Evolutionary conservation across 139 green algal genomes (phyloP), one percentile per base, ranked within the genome.

Genomic region (Limnomonas spitsbergensis): DNA sequence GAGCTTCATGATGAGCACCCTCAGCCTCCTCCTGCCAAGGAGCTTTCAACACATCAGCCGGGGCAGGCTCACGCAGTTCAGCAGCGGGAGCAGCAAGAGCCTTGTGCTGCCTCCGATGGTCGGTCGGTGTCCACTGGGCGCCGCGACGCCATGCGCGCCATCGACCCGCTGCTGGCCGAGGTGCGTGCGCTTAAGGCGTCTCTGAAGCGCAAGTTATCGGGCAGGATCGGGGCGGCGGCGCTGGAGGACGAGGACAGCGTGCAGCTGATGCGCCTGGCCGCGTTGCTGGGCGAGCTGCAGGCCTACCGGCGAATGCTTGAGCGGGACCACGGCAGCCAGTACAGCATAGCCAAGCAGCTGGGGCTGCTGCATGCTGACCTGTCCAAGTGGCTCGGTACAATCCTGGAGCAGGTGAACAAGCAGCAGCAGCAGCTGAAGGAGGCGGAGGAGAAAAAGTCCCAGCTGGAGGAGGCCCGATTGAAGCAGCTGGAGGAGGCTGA

Each of bases 31-130:
- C n/a, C n/a, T n/a, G n/a, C n/a, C n/a, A n/a, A n/a, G n/a, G n/a
- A n/a, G n/a, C n/a, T n/a, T n/a, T n/a, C n/a, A n/a, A n/a, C n/a
- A n/a, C n/a, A n/a, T n/a, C n/a, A n/a, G n/a, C n/a, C n/a, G n/a
- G n/a, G n/a, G n/a, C n/a, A n/a, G n/a, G n/a, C n/a, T n/a, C n/a
- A n/a, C n/a, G n/a, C n/a, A n/a, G n/a, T n/a, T n/a, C n/a, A n/a
- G n/a, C n/a, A 74, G 68, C 68, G 42, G 36, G 9, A 42, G 68
- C 68, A 74, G 68, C 68, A 74, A n/a, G n/a, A n/a, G n/a, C n/a
- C n/a, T n/a, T n/a, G n/a, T n/a, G n/a, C n/a, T n/a, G n/a, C n/a
- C n/a, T n/a, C n/a, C n/a, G n/a, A n/a, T n/a, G n/a, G n/a, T n/a
- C n/a, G n/a, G n/a, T n/a, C n/a, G n/a, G n/a, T n/a, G n/a, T n/a